A percentile compares a stretch with the other conserved stretches of the same genome.
Conservation (phyloP, 805 yeast genomes). For the Starmerella vitae region DNA sequence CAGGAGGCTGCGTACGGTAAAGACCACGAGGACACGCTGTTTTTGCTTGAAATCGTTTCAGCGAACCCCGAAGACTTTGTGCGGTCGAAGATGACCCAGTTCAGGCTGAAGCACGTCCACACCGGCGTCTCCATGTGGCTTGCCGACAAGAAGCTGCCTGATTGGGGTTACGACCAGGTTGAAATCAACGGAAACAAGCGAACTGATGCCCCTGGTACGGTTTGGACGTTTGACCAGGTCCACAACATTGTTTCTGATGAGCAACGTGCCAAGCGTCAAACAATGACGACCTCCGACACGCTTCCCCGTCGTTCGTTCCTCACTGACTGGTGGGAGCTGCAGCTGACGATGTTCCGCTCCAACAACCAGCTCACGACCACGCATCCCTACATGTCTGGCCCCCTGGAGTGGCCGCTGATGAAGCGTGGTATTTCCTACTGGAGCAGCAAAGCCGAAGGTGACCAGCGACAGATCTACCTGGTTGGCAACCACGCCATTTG, state of each 20-base stretch:
- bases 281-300: constrained; percentile 6
- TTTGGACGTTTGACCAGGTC: constrained; percentile 67
- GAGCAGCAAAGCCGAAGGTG: constrained; percentile 44
- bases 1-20: constrained; percentile 54
- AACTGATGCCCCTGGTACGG: constrained; percentile 47
- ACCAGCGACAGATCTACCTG: constrained; percentile 64
- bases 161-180: constrained; percentile 88
- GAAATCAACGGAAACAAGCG: constrained; percentile 94
- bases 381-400: constrained; percentile 93
- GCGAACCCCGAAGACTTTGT: constrained; percentile 27
- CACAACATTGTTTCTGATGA: constrained; percentile 32
- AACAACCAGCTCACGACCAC: constrained; percentile 75
- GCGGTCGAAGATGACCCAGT: constrained; percentile 63
- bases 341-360: constrained; percentile 76
- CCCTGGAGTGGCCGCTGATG: constrained; percentile 82
- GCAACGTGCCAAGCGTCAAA: constrained; percentile 41
- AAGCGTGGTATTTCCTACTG: constrained; percentile 90
- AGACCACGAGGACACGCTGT: constrained; percentile 60
- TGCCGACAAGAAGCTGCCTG: constrained; percentile 65
- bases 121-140: constrained; percentile 78
- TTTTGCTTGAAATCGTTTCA: constrained; percentile 35
- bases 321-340: constrained; percentile 81
- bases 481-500: constrained; percentile 74
- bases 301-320: constrained; percentile 43
- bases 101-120: constrained; percentile 55